Base-by-base conservation (phyloP, 306 rosid species). In the Lagenaria siceraria region DNA sequence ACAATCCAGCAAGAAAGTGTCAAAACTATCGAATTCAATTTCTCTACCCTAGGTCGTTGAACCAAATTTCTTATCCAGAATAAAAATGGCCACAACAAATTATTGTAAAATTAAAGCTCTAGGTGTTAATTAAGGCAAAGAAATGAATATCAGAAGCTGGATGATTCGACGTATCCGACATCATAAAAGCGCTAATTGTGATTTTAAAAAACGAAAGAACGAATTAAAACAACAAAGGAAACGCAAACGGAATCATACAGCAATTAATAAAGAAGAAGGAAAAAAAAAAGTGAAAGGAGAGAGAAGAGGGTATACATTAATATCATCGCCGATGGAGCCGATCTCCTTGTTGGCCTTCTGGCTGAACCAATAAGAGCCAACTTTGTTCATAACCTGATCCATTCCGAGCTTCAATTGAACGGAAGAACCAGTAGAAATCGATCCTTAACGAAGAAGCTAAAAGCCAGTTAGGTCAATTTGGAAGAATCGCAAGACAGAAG, bases 381-480 rank as follows among this genome's bases (percentile, higher is more conserved):
- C 75, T 59, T 77, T 77, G 74, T 64, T 77, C 80, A 61, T 33
- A 61, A 77, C 21, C 80, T 77, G 80, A 77, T 77, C 80, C 80
- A 77, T 77, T 48, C 25, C 42, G 22, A 76, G 12, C 21, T 12
- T 63, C 17, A 42, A 62, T 31, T 7, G 33, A 24, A 18, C 21
- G 21, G 38, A 13, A 27, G 12, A 71, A 71, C 15, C 40, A 71
- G 59, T 14, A 71, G 40, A 27, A 48, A 4, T 71, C 10, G 58
- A 71, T 71, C 40, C 54, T 21, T 11, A 42, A 21, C 8, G 54
- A 42, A 68, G 54, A 68, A 36, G 48, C 12, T 68, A 2, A 0
- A 64, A 42, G 7, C 74, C 54, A 42, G 74, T 40, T 11, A 2
- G 55, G 54, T 68, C 74, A 68, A 68, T 68, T 21, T 42, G 8